Evolutionary conservation across 2,329 filamentous ascomycete genomes (phyloP).

Genomic region (Aureobasidium vineae): DNA sequence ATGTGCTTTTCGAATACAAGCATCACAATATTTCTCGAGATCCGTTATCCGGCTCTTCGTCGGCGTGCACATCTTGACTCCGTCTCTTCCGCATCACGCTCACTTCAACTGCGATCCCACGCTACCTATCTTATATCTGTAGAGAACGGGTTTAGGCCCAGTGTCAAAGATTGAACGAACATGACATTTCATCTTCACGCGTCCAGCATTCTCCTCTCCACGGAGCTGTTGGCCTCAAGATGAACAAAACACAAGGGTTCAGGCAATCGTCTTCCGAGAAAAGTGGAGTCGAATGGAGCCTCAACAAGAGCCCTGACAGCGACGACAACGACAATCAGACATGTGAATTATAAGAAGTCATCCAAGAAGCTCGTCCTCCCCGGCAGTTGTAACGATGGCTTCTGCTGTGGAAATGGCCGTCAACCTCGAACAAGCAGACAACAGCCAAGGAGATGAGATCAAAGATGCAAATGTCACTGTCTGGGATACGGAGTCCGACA

Average conservation of each 20-base stretch:
- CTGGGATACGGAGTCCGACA: neutral
- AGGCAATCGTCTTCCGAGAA: conserved; percentile 18
- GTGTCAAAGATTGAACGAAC: neutral
- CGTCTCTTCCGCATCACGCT: neutral
- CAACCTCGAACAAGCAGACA: neutral
- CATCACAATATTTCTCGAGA: neutral
- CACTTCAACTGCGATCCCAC: too few relatives aligned
- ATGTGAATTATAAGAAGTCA: neutral
- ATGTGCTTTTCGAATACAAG: neutral
- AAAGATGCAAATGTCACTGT: conserved; percentile 9
- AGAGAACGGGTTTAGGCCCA: too few relatives aligned
- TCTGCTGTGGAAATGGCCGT: conserved; percentile 2
- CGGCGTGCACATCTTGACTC: neutral
- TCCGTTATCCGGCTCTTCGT: neutral
- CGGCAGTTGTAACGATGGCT: neutral
- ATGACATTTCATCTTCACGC: neutral
- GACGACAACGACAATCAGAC: neutral
- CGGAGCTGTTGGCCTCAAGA: neutral
- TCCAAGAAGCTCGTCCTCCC: neutral
- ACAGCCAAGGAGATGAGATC: neutral
- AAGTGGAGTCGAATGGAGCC: neutral
- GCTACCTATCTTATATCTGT: too few relatives aligned
- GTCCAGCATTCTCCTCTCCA: neutral
- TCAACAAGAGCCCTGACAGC: conserved; percentile 7
- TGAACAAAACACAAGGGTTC: neutral